Conservation (phyloP, 352 stramenopile species). For the Phytophthora sp. region DNA sequence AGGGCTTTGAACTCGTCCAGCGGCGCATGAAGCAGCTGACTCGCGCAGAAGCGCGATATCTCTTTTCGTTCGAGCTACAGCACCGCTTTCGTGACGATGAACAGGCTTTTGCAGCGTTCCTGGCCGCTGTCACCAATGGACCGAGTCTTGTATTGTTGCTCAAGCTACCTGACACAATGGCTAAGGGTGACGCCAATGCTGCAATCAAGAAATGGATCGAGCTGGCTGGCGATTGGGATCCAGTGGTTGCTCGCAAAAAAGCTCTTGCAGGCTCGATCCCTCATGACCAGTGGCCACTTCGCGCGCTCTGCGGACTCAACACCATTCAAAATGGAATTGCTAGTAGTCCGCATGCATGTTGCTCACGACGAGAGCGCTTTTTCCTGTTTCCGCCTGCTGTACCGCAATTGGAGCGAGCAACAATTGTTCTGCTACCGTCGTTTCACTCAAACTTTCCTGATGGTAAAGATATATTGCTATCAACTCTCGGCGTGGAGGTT, state of each 20-base stretch:
- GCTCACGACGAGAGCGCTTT: slow-evolving; percentile 63
- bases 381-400: slow-evolving; percentile 56
- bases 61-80: slow-evolving; percentile 45
- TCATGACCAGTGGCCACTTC: slow-evolving; percentile 62
- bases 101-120: slow-evolving; percentile 43
- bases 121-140: slow-evolving; percentile 62
- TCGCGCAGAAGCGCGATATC: slow-evolving; percentile 37
- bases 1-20: slow-evolving; percentile 65
- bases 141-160: slow-evolving; percentile 73
- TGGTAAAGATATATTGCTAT: slow-evolving; percentile 28
- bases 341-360: slow-evolving; percentile 58
- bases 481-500: slow-evolving; percentile 30
- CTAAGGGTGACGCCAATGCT: slow-evolving; percentile 25
- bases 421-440: slow-evolving; percentile 44
- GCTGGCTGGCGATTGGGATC: slow-evolving; percentile 69
- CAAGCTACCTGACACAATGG: slow-evolving; percentile 23
- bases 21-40: slow-evolving; percentile 45
- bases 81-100: slow-evolving; percentile 31
- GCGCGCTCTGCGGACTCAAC: slow-evolving; percentile 74
- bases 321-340: slow-evolving; percentile 69
- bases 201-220: slow-evolving; percentile 37
- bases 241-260: slow-evolving; percentile 46
- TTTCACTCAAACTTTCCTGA: slow-evolving; percentile 38
- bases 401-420: slow-evolving; percentile 37
- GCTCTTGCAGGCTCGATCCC: slow-evolving; percentile 38